Evolutionary conservation across 768 basidiomycete species (phyloP), one percentile per base, ranked within the genome.

Genomic region (Cantharellus cinnabarinus): DNA sequence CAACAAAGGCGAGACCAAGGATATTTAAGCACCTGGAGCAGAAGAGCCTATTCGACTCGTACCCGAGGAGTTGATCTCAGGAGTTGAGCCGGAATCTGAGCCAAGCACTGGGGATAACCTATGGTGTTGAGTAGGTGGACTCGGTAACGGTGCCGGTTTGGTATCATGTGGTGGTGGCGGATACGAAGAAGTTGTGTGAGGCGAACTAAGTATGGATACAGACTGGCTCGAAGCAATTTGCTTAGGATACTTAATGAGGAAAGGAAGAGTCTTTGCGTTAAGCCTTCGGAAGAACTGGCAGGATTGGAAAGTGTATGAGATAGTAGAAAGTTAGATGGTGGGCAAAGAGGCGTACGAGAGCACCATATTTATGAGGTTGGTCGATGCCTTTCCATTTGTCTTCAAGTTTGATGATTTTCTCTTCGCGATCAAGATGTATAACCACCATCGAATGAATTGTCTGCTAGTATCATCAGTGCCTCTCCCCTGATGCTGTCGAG

Each of bases 351-450:
- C 63, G 58, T 41, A 65, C 65, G 37, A 42, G 66, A 5, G 75
- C 69, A 34, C 77, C 78, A 65, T 72, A 77, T 61, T 73, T 68
- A 1, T 70, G 72, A 15, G 80, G 76, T 34, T 75, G 69, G 15
- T 77, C 74, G 50, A 76, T 71, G 35, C 82, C 82, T 44, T 74
- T 67, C 77, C 81, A 79, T 63, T 79, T 76, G 61, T 84, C 80
- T 41, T 76, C 71, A 60, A 84, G 67, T 39, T 72, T 72, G 3
- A 74, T 68, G 55, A 85, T 82, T 70, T 75, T 80, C 60, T 80
- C 76, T 52, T 81, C 69, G 3, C 80, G 79, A 65, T 84, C 81
- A 57, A 85, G 68, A 61, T 83, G 80, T 3, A 83, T 77, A 4
- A 75, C 66, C 34, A 84, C 71, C 41, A 84, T 73, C 1, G 82